Conservation (phyloP, 2,329 filamentous ascomycete genomes). For the Alternaria sp. region DNA sequence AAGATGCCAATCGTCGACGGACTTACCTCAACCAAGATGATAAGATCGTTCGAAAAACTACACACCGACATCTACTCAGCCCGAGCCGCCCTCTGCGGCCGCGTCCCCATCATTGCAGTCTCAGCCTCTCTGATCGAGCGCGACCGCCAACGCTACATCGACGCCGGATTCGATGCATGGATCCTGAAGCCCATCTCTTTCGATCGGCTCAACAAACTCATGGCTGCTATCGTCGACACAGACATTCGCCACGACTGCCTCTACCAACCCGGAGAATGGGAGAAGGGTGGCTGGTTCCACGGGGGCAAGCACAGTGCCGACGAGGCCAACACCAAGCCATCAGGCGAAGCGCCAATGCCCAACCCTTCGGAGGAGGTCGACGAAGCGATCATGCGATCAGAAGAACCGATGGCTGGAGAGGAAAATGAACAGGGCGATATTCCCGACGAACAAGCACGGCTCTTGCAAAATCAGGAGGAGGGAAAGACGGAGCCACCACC, state of each 20-base stretch:
- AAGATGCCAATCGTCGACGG: slow-evolving; percentile 95
- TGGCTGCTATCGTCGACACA: slow-evolving; percentile 71
- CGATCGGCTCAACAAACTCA: slow-evolving; percentile 70
- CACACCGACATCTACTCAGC: slow-evolving; percentile 62
- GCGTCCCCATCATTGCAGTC: slow-evolving; percentile 83
- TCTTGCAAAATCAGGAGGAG: slow-evolving; percentile 20
- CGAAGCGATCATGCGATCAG: slow-evolving; percentile 23
- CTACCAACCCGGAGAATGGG: slow-evolving; percentile 78
- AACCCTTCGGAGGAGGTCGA: slow-evolving; percentile 26
- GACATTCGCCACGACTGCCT: slow-evolving; percentile 65
- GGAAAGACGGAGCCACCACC: slow-evolving; percentile 10
- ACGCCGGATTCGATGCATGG: slow-evolving; percentile 87
- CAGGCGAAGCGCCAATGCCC: slow-evolving; percentile 20
- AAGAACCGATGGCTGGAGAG: slow-evolving; percentile 29
- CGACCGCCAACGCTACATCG: slow-evolving; percentile 71
- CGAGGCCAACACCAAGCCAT: slow-evolving; percentile 48
- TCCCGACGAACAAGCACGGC: slow-evolving; percentile 30
- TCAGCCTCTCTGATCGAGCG: slow-evolving; percentile 81
- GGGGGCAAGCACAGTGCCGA: slow-evolving; percentile 46
- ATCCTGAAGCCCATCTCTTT: slow-evolving; percentile 90
- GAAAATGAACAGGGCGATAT: slow-evolving; percentile 18
- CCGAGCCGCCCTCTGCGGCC: slow-evolving; percentile 65
- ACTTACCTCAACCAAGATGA: slow-evolving; percentile 80
- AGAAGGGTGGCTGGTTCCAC: slow-evolving; percentile 83
- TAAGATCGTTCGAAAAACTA: slow-evolving; percentile 72